These are phyloP conservation scores for Lipomyces starkeyi DNA, from an alignment of 805 yeast genomes.

Conservation along the genomic window DNA sequence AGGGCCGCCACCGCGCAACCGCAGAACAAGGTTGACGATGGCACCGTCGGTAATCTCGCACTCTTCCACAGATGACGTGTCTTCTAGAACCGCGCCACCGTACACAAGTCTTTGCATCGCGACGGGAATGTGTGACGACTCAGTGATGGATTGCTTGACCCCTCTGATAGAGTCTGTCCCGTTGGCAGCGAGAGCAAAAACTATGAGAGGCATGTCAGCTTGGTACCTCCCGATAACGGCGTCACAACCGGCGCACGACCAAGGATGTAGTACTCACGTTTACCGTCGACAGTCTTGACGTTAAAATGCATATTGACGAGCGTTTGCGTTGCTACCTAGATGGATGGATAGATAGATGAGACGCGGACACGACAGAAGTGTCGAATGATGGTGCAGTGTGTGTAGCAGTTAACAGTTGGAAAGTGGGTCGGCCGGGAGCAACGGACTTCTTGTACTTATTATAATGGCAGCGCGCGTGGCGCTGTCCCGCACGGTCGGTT, in stretches of 20 bases:
- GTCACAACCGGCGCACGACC: neutral
- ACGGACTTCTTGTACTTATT: neutral
- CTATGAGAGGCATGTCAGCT: slow-evolving; percentile 10
- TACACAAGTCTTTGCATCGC: slow-evolving; percentile 54
- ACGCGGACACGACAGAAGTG: neutral
- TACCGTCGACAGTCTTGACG: slow-evolving; percentile 37
- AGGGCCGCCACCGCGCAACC: slow-evolving; percentile 92
- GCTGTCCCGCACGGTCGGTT: neutral
- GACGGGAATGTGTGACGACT: slow-evolving; percentile 25
- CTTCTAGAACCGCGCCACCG: slow-evolving; percentile 87
- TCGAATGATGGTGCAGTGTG: neutral
- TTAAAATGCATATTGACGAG: slow-evolving; percentile 24
- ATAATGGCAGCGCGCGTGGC: slow-evolving; percentile 2
- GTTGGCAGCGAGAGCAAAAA: slow-evolving; percentile 23
- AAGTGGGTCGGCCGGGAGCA: neutral
- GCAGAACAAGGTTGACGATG: slow-evolving; percentile 80
- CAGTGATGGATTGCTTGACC: slow-evolving; percentile 29
- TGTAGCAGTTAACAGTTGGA: neutral
- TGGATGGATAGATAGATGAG: neutral
- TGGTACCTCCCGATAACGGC: neutral
- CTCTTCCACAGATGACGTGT: slow-evolving; percentile 82
- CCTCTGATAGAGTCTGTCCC: slow-evolving; percentile 24
- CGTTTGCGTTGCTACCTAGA: neutral
- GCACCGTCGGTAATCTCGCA: slow-evolving; percentile 89
- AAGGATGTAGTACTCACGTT: slow-evolving; percentile 18